Evolutionary conservation across 2,329 filamentous ascomycete genomes (phyloP).

Genomic region (Arthrobotrys conoides): DNA sequence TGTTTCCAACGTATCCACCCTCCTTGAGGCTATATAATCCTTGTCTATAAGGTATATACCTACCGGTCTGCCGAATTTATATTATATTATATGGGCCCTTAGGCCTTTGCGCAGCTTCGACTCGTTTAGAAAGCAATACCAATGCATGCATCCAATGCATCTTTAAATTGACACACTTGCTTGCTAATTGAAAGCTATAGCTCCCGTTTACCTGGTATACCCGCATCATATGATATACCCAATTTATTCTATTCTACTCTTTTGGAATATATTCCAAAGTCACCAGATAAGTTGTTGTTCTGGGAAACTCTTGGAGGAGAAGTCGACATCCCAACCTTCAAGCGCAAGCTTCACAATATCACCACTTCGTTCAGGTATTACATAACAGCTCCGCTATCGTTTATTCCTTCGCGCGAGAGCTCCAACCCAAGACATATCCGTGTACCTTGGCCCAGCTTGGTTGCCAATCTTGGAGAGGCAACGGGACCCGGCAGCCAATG

Average conservation of each 20-base stretch:
- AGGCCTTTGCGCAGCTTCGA: too few relatives aligned
- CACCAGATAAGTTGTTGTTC: conserved; percentile 1
- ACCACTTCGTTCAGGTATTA: conserved; percentile 2
- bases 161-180: neutral
- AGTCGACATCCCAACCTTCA: neutral
- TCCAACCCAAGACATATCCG: conserved; percentile 35
- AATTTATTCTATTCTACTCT: neutral
- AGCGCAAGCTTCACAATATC: neutral
- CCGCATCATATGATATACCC: neutral
- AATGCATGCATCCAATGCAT: too few relatives aligned
- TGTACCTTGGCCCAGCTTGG: conserved; percentile 36
- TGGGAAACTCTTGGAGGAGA: neutral
- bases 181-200: neutral
- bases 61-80: too few relatives aligned
- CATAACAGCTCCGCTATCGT: conserved; percentile 36
- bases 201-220: neutral
- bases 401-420: conserved; percentile 35
- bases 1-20: too few relatives aligned
- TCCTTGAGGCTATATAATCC: too few relatives aligned
- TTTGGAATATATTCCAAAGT: neutral
- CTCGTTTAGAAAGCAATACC: too few relatives aligned
- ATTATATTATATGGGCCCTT: too few relatives aligned
- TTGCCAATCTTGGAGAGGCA: neutral
- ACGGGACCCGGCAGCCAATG: conserved; percentile 38
- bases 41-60: too few relatives aligned